Evolutionary conservation across 768 basidiomycete species (phyloP), one percentile per base, ranked within the genome.

Genomic region (Pholiota conissans): DNA sequence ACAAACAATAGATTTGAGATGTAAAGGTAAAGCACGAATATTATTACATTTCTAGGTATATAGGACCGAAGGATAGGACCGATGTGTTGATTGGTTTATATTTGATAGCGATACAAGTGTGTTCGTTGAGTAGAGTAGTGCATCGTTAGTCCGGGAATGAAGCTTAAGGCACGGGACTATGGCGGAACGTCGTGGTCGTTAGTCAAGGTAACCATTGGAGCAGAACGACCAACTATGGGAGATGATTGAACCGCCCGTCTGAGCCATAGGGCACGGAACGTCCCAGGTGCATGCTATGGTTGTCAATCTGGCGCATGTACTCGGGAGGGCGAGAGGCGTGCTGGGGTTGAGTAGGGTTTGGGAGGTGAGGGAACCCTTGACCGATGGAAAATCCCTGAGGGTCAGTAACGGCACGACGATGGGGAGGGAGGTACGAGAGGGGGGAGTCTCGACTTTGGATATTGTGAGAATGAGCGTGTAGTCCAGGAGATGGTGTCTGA

Each of bases 361-460:
- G 75, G 56, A 81, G 78, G 67, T 80, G 82, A 48, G 74, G 72
- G 57, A 79, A 79, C 60, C 79, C 79, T 58, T 81, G 76, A 28
- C 74, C 74, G 49, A 80, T 71, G 34, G 81, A 72, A 68, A 77
- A 84, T 16, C 76, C 76, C 61, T 82, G 83, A 22, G 84, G 78
- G 47, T 86, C 86, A 28, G 82, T 83, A 50, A 81, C 73, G 35
- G 84, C 76, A 50, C 86, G 79, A 59, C 85, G 78, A 61, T 83
- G 84, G 37, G 78, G 76, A 65, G 42, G 35, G 27, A 18, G 32
- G 26, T 80, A 87, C 13, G 81, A 71, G 56, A 81, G 62, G 39
- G 80, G 66, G 8, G 76, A 70, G 52, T 83, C 79, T 6, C 76
- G 76, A 34, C 46, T 35, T 30, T 78, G 65, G 11, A 73, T 62